Evolutionary conservation across 768 basidiomycete genomes (phyloP), one percentile per base, ranked within the genome.

Genomic region (Boletus sp.): DNA sequence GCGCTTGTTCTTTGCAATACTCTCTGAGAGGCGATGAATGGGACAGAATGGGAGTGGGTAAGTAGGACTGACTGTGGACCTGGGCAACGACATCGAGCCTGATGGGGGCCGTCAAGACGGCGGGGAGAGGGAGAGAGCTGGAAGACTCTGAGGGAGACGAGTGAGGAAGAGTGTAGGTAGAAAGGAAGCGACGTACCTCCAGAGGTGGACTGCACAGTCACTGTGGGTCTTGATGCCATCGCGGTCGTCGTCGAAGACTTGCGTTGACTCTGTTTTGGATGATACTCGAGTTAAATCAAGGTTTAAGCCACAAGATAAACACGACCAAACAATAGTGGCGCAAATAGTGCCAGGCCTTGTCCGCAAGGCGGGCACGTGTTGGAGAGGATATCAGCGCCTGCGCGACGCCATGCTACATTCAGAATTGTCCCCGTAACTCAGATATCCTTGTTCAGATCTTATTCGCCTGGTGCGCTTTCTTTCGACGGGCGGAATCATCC

Each of bases 31-130:
- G 37, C 2, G 57, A 12, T 57, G 52, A 41, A 55, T 18, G 50
- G n/a, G 18, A 32, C 2, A 9, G 33, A 10, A 15, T 11, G 14
- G 0, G 7, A 30, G 20, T 36, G 52, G 24, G 32, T n/a, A 48
- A 37, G 47, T 36, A 10, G n/a, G 71, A 85, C 92, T 79, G 75
- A 98, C 97, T 99, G 91, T 98, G 95, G 58, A 99, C 93, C 77
- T 94, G 94, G 59, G 92, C 84, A 67, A 99, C 96, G 64, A 99
- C 94, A 83, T 99, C 97, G 72, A 96, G 86, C 77, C 97, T 84
- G 78, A 99, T 98, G 70, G 97, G 96, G 39, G 96, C 97, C 68
- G 94, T 95, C 71, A 99, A 80, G 72, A 99, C 97, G 69, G 94
- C 93, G 51, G 96, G 94, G 67, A 95, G 90, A 55, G 92, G 90